phyloP scores from a whole-genome alignment of 371 early-diverging fungal species.

The Basidiobolus meristosporus region DNA sequence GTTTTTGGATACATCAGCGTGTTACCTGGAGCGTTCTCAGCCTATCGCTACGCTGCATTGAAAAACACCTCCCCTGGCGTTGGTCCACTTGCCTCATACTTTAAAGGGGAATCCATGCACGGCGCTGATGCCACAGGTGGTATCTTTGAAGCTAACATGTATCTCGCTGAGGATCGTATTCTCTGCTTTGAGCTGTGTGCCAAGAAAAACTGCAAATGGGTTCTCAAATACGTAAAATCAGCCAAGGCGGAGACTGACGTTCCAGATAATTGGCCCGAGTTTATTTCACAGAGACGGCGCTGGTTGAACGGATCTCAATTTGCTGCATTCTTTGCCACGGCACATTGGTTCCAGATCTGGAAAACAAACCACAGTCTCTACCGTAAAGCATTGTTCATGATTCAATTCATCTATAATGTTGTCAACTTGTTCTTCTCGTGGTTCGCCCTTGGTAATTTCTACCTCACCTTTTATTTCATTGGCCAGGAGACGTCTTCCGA shows the following conservation, averaged over 20 bases:
- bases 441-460: slow-evolving; percentile 59
- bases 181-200: slow-evolving; percentile 58
- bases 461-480: slow-evolving; percentile 15
- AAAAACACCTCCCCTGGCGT: slow-evolving; percentile 22
- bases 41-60: slow-evolving; percentile 36
- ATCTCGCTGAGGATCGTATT: slow-evolving; percentile 55
- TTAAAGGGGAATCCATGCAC: slow-evolving; percentile 33
- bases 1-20: slow-evolving; percentile 75
- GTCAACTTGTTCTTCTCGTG: slow-evolving; percentile 55
- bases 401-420: slow-evolving; percentile 53
- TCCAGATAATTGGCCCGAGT: slow-evolving; percentile 39
- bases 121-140: slow-evolving; percentile 16
- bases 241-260: slow-evolving; percentile 58
- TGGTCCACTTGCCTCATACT: slow-evolving; percentile 42
- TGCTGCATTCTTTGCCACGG: slow-evolving; percentile 49
- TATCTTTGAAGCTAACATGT: slow-evolving; percentile 53
- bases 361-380: slow-evolving; percentile 36
- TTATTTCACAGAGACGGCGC: slow-evolving; percentile 46
- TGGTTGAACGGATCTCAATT: slow-evolving; percentile 61
- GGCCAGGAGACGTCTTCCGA: no score
- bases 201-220: slow-evolving; percentile 35
- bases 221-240: slow-evolving; percentile 33
- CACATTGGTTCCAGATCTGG: slow-evolving; percentile 61
- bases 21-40: slow-evolving; percentile 56
- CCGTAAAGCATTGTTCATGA: slow-evolving; percentile 35